Evolutionary conservation across 2,329 filamentous ascomycete species (phyloP).

Genomic region (Microdochium nivale): DNA sequence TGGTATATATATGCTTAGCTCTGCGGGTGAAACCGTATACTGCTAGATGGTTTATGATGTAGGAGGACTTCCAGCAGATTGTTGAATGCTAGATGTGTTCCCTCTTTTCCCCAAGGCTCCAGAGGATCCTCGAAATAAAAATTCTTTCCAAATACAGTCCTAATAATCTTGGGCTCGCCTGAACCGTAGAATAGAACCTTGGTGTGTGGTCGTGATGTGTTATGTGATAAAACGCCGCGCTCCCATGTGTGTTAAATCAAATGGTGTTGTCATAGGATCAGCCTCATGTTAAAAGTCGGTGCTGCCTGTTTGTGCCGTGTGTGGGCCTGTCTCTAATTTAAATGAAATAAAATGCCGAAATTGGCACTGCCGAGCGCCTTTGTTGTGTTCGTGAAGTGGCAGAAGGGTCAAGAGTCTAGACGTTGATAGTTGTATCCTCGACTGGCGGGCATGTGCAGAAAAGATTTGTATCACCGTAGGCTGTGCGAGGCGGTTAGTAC

Average conservation of each 20-base stretch:
- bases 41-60: no score
- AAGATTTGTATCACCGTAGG: slow-evolving; percentile 83
- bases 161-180: no score
- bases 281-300: neutral
- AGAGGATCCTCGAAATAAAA: neutral
- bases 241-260: neutral
- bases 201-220: no score
- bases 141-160: neutral
- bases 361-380: no score
- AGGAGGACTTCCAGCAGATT: neutral
- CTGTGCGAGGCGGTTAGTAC: slow-evolving; percentile 29
- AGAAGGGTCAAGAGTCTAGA: no score
- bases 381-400: no score
- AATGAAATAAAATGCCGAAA: neutral
- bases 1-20: no score
- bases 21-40: no score
- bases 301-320: neutral
- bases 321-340: neutral
- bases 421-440: slow-evolving; percentile 44
- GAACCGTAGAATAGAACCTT: no score
- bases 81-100: neutral
- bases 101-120: neutral
- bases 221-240: neutral
- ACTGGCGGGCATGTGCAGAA: slow-evolving; percentile 93
- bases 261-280: neutral